Base-by-base conservation (phyloP, 1,284 basidiomycete species). In the Trichosporon sp. region DNA sequence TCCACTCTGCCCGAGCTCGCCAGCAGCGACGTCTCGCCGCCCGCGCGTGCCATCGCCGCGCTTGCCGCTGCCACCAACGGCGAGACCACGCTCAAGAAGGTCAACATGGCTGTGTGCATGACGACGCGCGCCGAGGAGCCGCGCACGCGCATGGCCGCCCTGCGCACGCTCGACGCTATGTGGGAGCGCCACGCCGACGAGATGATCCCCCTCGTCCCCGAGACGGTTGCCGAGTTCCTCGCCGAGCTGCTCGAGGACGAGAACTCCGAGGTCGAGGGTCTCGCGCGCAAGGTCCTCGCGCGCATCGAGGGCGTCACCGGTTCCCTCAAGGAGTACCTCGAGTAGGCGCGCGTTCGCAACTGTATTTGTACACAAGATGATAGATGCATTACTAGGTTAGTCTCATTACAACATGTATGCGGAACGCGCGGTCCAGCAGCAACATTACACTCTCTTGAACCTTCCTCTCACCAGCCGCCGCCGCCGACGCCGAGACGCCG, bases 71-170 rank as follows among this genome's bases (percentile, higher is more conserved):
- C 75, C 85, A 92, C 84, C 85, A 91, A 82, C 75, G 86, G 85
- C 38, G 85, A 87, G 70, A 74, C 77, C 2, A 84, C 91, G 27
- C 86, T 95, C 72, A 95, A 97, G 80, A 81, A 86, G 9, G 85
- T 95, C 80, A 97, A 98, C 84, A 85, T 91, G 31, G 87, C 89
- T 53, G 83, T 98, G n/a, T 87, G 98, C 67, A 90, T 94, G 88
- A 88, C 92, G 69, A 93, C 92, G 0, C 90, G 95, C 9, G 90
- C 91, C 2, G 93, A 96, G 67, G 89, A 91, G 68, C 82, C 87
- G 2, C 84, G 85, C 29, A 81, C 89, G 23, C 88, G 92, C 12
- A 79, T 93, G 11, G 87, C 88, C 62, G 91, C 94, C 0, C 83
- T 98, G 58, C 80, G 85, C 18, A 90, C 89, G 67, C 85, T 91